Conservation (phyloP, 2,329 filamentous ascomycete species). For the Diaporthe caulivora region DNA sequence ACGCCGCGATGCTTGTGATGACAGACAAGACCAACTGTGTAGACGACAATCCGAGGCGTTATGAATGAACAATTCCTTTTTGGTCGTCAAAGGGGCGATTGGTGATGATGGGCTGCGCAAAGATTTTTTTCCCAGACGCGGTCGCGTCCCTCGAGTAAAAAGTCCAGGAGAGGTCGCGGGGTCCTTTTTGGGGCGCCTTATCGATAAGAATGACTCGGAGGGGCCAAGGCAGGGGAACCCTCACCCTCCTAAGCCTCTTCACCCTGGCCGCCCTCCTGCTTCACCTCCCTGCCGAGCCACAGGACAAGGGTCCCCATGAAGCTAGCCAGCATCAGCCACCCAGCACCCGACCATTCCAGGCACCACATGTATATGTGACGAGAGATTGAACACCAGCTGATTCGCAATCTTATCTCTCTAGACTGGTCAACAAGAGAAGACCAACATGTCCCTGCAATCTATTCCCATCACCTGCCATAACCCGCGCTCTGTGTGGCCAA, state of each 20-base stretch:
- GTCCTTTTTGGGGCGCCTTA: slow-evolving; percentile 27
- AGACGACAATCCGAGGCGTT: slow-evolving; percentile 3
- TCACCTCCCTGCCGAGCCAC: slow-evolving; percentile 8
- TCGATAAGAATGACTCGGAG: slow-evolving; percentile 37
- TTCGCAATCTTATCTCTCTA: not conserved
- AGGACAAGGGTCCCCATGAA: not conserved
- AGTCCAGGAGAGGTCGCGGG: slow-evolving; percentile 30
- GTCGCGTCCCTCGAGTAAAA: slow-evolving; percentile 32
- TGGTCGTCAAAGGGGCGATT: slow-evolving; percentile 15
- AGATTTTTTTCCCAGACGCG: slow-evolving; percentile 37
- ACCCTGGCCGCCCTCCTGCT: too few relatives aligned
- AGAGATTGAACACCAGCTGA: not conserved
- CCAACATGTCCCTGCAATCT: not conserved
- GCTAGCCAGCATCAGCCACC: slow-evolving; percentile 5
- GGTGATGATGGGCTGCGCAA: slow-evolving; percentile 34
- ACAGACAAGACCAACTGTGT: not conserved
- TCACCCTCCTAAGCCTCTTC: too few relatives aligned
- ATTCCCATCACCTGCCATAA: not conserved
- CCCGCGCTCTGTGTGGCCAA: not conserved
- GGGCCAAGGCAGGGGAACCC: slow-evolving; percentile 13
- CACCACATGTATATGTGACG: not conserved
- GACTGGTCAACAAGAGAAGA: not conserved
- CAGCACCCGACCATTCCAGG: not conserved
- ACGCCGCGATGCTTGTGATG: slow-evolving; percentile 12
- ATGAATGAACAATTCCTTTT: not conserved